Evolutionary conservation across 1,139 yeast species (phyloP).

Genomic region (Saccharomyces pastorianus): DNA sequence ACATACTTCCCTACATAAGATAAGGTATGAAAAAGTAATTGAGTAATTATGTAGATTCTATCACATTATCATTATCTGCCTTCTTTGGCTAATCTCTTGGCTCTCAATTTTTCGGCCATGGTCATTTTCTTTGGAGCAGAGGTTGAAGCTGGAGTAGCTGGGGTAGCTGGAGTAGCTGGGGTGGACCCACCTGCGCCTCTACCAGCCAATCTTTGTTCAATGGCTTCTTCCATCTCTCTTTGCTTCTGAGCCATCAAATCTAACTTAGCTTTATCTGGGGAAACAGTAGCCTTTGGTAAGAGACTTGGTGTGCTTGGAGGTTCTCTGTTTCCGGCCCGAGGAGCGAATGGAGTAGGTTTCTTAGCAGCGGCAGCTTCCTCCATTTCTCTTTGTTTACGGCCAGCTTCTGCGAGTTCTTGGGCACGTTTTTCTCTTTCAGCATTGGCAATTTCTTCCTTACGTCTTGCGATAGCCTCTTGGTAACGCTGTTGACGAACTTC

Average conservation of each 20-base stretch:
- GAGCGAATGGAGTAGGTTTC: slow-evolving; percentile 5
- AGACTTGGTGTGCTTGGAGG: slow-evolving; percentile 1
- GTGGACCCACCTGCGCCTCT: slow-evolving; percentile 3
- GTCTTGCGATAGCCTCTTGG: slow-evolving; percentile 34
- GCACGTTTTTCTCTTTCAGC: slow-evolving; percentile 39
- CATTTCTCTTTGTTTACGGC: slow-evolving; percentile 35
- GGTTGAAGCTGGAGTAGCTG: slow-evolving; percentile 13
- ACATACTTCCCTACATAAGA: not conserved
- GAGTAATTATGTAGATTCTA: not conserved
- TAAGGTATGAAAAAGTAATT: not conserved
- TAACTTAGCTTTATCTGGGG: slow-evolving; percentile 14
- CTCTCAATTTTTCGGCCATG: slow-evolving; percentile 50
- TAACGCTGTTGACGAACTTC: slow-evolving; percentile 41
- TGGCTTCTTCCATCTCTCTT: slow-evolving; percentile 39
- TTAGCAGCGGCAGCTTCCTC: slow-evolving; percentile 30
- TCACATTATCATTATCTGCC: not conserved
- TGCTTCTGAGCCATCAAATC: slow-evolving; percentile 33
- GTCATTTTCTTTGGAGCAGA: slow-evolving; percentile 37
- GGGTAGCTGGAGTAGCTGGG: not conserved
- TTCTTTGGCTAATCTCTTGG: slow-evolving; percentile 38
- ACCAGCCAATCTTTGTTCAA: slow-evolving; percentile 19
- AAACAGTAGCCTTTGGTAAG: slow-evolving; percentile 5
- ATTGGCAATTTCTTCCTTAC: slow-evolving; percentile 33
- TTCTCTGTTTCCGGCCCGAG: slow-evolving; percentile 6
- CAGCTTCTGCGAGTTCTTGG: slow-evolving; percentile 33